Evolutionary conservation across 306 rosid species (phyloP).

Genomic region (Boehmeria nivea): DNA sequence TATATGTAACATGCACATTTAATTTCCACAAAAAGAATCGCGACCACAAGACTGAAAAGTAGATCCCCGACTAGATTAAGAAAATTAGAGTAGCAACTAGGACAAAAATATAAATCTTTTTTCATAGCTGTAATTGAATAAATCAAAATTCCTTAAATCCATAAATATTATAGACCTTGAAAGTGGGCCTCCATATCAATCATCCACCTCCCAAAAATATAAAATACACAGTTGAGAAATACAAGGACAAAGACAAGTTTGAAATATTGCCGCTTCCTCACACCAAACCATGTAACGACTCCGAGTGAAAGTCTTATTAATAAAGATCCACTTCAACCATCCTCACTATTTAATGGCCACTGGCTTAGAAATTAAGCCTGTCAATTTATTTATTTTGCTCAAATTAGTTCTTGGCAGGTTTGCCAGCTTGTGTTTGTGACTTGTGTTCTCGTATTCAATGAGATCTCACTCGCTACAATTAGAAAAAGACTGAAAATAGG

Average conservation of each 20-base stretch:
- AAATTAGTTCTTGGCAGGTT: conserved; percentile 16
- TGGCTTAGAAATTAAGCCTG: conserved; percentile 12
- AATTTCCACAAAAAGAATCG: no score
- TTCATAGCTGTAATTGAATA: neutral
- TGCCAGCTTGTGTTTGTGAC: conserved; percentile 23
- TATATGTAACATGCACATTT: no score
- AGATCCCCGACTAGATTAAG: no score
- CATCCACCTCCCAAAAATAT: neutral
- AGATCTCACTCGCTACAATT: conserved; percentile 16
- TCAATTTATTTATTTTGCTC: conserved; percentile 2
- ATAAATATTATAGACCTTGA: neutral
- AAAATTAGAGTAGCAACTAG: neutral
- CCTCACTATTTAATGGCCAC: conserved; percentile 3
- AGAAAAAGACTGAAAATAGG: conserved; percentile 24
- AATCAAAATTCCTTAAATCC: neutral
- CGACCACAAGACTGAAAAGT: no score
- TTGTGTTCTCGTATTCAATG: conserved; percentile 20
- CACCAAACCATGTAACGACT: conserved; percentile 31
- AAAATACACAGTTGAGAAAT: neutral
- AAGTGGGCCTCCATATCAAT: conserved; percentile 17
- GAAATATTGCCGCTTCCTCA: conserved; percentile 29
- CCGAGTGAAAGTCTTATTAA: conserved; percentile 12
- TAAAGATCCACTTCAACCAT: conserved; percentile 8
- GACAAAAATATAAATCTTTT: neutral
- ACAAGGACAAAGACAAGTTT: conserved; percentile 31